Conservation (phyloP, 1,284 basidiomycete genomes). For the Sporisorium iseilematis-ciliati region DNA sequence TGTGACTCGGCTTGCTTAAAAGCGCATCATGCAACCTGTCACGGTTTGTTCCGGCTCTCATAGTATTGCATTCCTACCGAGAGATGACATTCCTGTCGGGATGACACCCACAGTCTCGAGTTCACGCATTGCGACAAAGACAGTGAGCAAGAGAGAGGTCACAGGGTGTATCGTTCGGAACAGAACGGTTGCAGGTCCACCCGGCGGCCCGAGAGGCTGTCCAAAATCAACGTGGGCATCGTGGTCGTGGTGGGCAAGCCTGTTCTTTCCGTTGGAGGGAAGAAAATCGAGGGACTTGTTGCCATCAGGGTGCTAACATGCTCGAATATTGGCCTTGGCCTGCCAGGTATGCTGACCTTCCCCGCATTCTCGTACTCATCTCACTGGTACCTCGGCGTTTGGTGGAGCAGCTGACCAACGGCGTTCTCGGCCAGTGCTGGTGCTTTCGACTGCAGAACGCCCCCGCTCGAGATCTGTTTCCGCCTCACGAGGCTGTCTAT, state of each 20-base stretch:
- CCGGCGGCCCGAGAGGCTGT: background rate
- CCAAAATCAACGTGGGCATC: no score
- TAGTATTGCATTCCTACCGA: background rate
- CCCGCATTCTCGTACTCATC: no score
- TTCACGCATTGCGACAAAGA: background rate
- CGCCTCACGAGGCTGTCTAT: no score
- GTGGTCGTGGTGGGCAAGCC: background rate
- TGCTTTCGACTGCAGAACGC: no score
- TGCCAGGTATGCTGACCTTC: background rate
- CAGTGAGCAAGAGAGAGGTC: slow-evolving; percentile 1
- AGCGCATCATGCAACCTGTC: background rate
- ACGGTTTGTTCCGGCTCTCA: slow-evolving; percentile 1
- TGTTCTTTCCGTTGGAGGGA: background rate
- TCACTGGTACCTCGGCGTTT: no score
- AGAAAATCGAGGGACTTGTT: background rate
- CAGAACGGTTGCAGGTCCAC: background rate
- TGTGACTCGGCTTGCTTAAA: background rate
- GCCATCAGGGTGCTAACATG: background rate
- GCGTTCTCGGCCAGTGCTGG: no score
- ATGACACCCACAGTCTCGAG: background rate
- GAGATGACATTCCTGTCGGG: background rate
- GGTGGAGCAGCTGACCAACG: no score
- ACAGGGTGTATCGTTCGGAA: background rate
- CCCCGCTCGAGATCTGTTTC: no score
- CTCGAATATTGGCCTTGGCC: background rate